Evolutionary conservation across 192 early-diverging fungal species (phyloP).

Genomic region (Coemansia asiatica): DNA sequence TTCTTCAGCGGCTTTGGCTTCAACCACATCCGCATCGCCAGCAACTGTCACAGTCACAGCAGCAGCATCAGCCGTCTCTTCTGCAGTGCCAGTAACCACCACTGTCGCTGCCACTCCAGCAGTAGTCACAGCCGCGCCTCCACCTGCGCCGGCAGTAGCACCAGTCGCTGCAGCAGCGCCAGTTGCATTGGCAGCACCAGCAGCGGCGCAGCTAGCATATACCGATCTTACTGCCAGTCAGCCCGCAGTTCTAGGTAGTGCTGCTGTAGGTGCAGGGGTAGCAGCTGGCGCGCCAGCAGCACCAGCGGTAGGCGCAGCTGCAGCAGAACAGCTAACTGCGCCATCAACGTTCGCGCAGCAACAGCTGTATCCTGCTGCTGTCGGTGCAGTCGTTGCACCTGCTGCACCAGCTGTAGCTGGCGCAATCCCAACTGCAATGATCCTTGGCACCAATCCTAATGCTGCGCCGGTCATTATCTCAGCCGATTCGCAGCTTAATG

Average conservation of each 20-base stretch:
- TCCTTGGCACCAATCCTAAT: background rate
- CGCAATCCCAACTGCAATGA: constrained; percentile 8
- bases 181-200: constrained; percentile 11
- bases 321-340: constrained; percentile 14
- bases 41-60: background rate
- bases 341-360: constrained; percentile 21
- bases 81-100: background rate
- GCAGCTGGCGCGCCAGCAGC: constrained; percentile 5
- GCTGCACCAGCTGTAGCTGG: constrained; percentile 7
- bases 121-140: background rate
- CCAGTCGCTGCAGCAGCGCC: constrained; percentile 12
- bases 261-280: background rate
- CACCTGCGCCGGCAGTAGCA: background rate
- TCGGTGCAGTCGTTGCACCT: constrained; percentile 10
- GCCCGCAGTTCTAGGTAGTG: background rate
- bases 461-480: constrained; percentile 9
- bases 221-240: constrained; percentile 20
- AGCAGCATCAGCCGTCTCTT: background rate
- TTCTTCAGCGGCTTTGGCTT: constrained; percentile 5
- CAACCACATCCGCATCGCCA: background rate
- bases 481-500: constrained; percentile 8
- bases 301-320: constrained; percentile 8
- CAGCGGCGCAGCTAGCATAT: constrained; percentile 16
- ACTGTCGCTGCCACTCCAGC: background rate
- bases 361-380: constrained; percentile 34